These are phyloP conservation scores for Cantharellus anzutake DNA, from an alignment of 768 basidiomycete genomes.

Conservation along the genomic window DNA sequence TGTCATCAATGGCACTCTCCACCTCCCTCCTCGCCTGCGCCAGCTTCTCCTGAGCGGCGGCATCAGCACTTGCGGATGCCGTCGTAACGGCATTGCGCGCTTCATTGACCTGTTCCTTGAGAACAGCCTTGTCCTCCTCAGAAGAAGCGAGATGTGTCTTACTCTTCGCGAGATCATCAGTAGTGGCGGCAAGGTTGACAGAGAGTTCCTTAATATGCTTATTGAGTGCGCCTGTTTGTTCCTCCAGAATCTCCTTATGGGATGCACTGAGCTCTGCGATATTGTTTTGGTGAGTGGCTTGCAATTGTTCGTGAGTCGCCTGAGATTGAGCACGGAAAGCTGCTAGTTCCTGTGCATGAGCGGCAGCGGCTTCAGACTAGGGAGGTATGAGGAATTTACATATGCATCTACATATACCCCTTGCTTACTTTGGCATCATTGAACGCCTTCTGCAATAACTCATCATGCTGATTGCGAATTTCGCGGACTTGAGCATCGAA, in stretches of 20 bases:
- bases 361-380: constrained; percentile 51
- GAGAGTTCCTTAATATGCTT: constrained; percentile 43
- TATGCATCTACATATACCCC: constrained; percentile 39
- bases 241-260: constrained; percentile 39
- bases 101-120: constrained; percentile 47
- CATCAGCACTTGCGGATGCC: constrained; percentile 15
- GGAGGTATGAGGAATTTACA: background rate
- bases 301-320: constrained; percentile 49
- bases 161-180: constrained; percentile 63
- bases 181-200: constrained; percentile 66
- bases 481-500: constrained; percentile 47
- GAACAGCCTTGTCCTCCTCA: constrained; percentile 32
- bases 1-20: constrained; percentile 46
- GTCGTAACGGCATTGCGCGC: constrained; percentile 25
- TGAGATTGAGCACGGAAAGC: constrained; percentile 46
- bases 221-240: constrained; percentile 34
- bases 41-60: constrained; percentile 32
- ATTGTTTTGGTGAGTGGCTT: constrained; percentile 36
- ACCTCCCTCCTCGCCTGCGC: constrained; percentile 39
- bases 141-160: constrained; percentile 43
- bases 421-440: constrained; percentile 51
- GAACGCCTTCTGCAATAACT: constrained; percentile 30
- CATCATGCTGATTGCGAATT: constrained; percentile 13
- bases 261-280: constrained; percentile 45
- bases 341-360: constrained; percentile 53